Evolutionary conservation across 1,139 yeast genomes (phyloP).

Genomic region (Magnusiomyces paraingens): DNA sequence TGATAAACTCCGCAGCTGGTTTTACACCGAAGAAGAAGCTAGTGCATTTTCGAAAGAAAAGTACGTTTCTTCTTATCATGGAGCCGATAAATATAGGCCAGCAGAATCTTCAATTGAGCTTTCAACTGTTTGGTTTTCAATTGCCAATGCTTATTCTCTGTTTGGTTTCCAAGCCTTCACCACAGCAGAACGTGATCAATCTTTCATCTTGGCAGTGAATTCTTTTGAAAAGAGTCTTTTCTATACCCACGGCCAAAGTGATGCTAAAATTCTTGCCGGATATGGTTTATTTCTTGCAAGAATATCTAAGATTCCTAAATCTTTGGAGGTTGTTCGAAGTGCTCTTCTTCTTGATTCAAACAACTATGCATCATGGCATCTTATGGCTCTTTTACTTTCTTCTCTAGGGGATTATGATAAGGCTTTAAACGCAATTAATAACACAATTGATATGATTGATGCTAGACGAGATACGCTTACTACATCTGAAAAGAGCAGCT

Average conservation of each 20-base stretch:
- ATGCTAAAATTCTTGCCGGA: slow-evolving; percentile 23
- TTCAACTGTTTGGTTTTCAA: slow-evolving; percentile 22
- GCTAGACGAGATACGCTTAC: slow-evolving; percentile 9
- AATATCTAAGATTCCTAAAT: slow-evolving; percentile 23
- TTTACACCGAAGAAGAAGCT: slow-evolving; percentile 17
- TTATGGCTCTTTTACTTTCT: slow-evolving; percentile 46
- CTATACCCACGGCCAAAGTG: slow-evolving; percentile 14
- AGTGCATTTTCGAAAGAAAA: slow-evolving; percentile 2
- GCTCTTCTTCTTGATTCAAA: slow-evolving; percentile 38
- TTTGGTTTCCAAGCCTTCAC: slow-evolving; percentile 22
- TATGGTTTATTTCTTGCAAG: slow-evolving; percentile 30
- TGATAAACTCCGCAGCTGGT: slow-evolving; percentile 24
- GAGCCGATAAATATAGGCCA: too few relatives aligned
- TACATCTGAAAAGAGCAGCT: slow-evolving; percentile 36
- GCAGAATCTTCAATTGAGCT: slow-evolving; percentile 14
- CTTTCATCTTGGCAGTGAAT: slow-evolving; percentile 21
- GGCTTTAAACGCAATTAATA: slow-evolving; percentile 40
- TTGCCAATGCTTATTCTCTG: slow-evolving; percentile 25
- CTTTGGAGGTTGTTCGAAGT: slow-evolving; percentile 31
- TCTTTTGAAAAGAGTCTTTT: slow-evolving; percentile 25
- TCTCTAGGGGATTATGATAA: slow-evolving; percentile 45
- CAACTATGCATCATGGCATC: slow-evolving; percentile 45
- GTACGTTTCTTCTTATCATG: background rate
- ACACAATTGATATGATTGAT: slow-evolving; percentile 32
- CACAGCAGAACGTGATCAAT: slow-evolving; percentile 19